Evolutionary conservation across 1,139 yeast genomes (phyloP), one percentile per base, ranked within the genome.

Genomic region (Hyphopichia fennica): DNA sequence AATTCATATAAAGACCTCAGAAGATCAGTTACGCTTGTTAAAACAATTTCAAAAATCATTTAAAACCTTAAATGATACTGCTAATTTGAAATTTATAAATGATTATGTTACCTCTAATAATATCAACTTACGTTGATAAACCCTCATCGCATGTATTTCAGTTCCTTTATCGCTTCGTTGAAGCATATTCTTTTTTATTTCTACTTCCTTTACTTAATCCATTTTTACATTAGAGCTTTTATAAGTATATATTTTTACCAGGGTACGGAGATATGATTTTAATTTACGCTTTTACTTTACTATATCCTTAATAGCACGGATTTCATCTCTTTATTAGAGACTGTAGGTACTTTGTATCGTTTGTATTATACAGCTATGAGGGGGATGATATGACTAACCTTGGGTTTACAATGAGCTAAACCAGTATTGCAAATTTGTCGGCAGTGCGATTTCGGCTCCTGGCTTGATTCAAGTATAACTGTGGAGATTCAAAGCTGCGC

Each of bases 1-100:
- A 47, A 54, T 61, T 19, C 41, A 48, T 18, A 37, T 65, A 4
- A 41, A 48, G 4, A 47, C 50, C 14, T 25, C 28, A 2, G 42
- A 38, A 6, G 63, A 62, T 11, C 52, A 54, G 38, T 15, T 47
- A 14, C 44, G 45, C 11, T 32, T 64, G 7, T 48, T 65, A 29
- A 40, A 45, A 11, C 38, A 49, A 31, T 53, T 63, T 35, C 52
- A 49, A 35, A 35, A 47, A 14, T 45, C 58, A 23, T 58, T 58
- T 39, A 39, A 36, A 11, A 37, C 41, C 15, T 52, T 60, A 38
- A 43, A 50, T 27, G 60, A 58, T 37, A 47, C 52, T 8, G 54
- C 58, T 35, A 58, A 53, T 42, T 35, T 52, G 15, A 28, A 33
- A n/a, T 28, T 34, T 6, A 34, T 38, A 10, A 22, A 33, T 5